Evolutionary conservation across 306 rosid species (phyloP).

Genomic region (Carpinus fangiana): DNA sequence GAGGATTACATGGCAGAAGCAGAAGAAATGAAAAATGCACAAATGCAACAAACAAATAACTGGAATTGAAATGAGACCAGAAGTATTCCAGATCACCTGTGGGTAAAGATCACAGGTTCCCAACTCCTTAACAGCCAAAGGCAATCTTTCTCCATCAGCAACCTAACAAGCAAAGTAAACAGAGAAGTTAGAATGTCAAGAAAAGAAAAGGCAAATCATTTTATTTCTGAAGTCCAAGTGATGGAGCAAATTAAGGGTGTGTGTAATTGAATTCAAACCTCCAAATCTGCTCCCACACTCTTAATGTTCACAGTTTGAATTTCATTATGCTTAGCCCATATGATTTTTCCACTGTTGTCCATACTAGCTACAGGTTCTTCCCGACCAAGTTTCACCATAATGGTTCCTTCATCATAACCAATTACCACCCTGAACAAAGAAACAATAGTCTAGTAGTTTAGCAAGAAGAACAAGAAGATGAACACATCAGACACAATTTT

Average conservation of each 20-base stretch:
- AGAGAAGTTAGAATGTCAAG: slow-evolving; percentile 17
- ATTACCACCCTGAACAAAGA: slow-evolving; percentile 76
- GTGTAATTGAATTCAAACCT: slow-evolving; percentile 51
- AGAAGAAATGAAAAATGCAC: slow-evolving; percentile 10
- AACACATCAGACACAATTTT: not conserved
- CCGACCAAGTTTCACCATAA: slow-evolving; percentile 98
- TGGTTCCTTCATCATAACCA: slow-evolving; percentile 99
- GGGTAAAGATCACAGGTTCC: slow-evolving; percentile 99
- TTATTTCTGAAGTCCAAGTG: slow-evolving; percentile 1
- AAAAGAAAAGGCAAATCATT: slow-evolving; percentile 14
- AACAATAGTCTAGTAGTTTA: not conserved
- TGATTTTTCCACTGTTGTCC: slow-evolving; percentile 97
- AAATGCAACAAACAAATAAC: slow-evolving; percentile 15
- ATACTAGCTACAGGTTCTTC: slow-evolving; percentile 98
- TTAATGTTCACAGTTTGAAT: slow-evolving; percentile 94
- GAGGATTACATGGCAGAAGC: slow-evolving; percentile 9
- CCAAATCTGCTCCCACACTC: slow-evolving; percentile 90
- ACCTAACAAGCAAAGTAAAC: slow-evolving; percentile 50
- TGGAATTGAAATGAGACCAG: slow-evolving; percentile 19
- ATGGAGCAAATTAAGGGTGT: slow-evolving; percentile 5
- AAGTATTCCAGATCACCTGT: slow-evolving; percentile 57
- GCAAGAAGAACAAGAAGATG: slow-evolving; percentile 2
- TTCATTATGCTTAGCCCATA: slow-evolving; percentile 98
- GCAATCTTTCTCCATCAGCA: slow-evolving; percentile 97
- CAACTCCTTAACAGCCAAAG: slow-evolving; percentile 94